A percentile compares a stretch with the other conserved stretches of the same genome.
Evolutionary conservation across 306 rosid genomes (phyloP).

Genomic region (Sicyos baderoa): DNA sequence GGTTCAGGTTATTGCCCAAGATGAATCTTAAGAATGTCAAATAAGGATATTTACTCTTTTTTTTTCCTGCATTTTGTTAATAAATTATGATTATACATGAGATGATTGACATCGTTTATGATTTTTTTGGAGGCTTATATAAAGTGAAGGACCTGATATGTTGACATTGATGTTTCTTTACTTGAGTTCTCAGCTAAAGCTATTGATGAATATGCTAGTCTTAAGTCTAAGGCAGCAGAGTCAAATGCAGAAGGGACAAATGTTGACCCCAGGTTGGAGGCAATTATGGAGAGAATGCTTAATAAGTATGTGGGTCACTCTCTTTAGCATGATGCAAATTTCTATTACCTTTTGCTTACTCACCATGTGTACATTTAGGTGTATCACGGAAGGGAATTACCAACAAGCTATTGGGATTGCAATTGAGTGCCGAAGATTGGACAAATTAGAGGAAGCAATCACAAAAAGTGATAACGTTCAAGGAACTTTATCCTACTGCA

Average conservation of each 20-base stretch:
- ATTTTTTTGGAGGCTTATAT: not conserved
- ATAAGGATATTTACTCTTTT: conserved; percentile 5
- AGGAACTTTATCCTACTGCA: conserved; percentile 89
- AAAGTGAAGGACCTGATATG: not conserved
- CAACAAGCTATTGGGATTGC: conserved; percentile 99
- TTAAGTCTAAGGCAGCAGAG: conserved; percentile 73
- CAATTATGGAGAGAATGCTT: conserved; percentile 92
- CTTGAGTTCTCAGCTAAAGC: conserved; percentile 71
- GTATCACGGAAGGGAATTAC: conserved; percentile 84
- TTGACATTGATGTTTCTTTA: conserved; percentile 16
- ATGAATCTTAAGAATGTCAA: conserved; percentile 5
- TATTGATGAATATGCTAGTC: conserved; percentile 88
- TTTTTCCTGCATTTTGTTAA: not conserved
- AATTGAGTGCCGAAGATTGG: conserved; percentile 92
- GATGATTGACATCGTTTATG: not conserved
- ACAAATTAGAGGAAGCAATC: conserved; percentile 96
- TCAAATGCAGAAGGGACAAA: conserved; percentile 46
- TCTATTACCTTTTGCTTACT: conserved; percentile 8
- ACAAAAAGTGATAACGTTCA: conserved; percentile 86
- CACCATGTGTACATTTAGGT: conserved; percentile 40
- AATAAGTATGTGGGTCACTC: conserved; percentile 55
- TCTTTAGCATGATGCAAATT: not conserved
- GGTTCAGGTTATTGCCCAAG: not conserved
- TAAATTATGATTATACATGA: not conserved
- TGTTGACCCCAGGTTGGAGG: conserved; percentile 86